Base-by-base conservation (phyloP, 2,329 filamentous ascomycete genomes). In the Piedraia hortae region DNA sequence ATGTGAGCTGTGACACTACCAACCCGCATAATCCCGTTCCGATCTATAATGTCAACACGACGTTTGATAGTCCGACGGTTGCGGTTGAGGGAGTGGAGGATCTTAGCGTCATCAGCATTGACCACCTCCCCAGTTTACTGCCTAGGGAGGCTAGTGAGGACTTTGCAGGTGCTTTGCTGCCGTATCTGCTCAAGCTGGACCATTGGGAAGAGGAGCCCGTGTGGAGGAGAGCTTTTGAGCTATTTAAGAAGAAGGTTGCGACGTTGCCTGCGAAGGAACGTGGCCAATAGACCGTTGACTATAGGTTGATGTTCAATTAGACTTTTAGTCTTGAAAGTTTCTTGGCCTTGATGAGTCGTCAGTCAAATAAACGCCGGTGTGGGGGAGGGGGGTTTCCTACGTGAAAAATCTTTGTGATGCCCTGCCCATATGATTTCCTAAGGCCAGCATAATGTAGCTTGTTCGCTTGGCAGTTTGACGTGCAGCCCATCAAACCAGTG, bases 51-150 rank as follows among this genome's bases (percentile, higher is more conserved):
- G 63, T 72, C 41, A 73, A 74, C 45, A 90, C 73, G 21, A 85
- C 77, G 11, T 91, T 91, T 42, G 62, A 66, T 41, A 65, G 73
- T 41, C 82, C 80, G n/a, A 90, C 77, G 1, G 67, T 89, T 0
- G 59, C 66, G 1, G 71, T 85, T 12, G 59, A 63, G 1, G 39
- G 32, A 19, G 31, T 35, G n/a, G 17, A 40, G 11, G 57, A 60
- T 5, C 49, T 90, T 25, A 67, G 61, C 21, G 73, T 91, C 34
- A 89, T 91, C 46, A 71, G 65, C 43, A 85, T 88, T 38, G 74
- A 88, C 45, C 75, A 88, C 41, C 56, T 88, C 23, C 75, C 77
- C 3, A 71, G 65, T 23, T 59, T 91, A 33, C 55, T 93, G 16
- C 74, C 82, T 1, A 59, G 82, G 23, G 82, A 91, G 50, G 68